These are phyloP conservation scores for Pulveroboletus sp. DNA, from an alignment of 768 basidiomycete species.

Conservation along the genomic window DNA sequence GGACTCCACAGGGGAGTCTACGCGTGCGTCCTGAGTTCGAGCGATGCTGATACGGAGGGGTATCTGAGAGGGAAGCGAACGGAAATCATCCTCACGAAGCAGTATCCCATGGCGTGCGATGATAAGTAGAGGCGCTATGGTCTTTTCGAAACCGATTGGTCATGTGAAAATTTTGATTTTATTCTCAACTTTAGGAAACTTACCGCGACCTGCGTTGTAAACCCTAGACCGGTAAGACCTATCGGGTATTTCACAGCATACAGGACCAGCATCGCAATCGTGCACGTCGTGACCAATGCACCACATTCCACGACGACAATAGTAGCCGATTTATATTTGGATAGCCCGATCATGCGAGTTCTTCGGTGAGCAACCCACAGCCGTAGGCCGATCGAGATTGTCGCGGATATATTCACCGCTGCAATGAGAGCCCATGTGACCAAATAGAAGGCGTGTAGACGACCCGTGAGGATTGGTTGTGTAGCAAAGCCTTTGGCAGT, in stretches of 20 bases:
- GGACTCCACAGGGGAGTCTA: neutral
- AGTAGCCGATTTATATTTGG: constrained; percentile 16
- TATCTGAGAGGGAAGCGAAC: neutral
- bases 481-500: constrained; percentile 10
- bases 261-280: constrained; percentile 13
- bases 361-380: constrained; percentile 12
- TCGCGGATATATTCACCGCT: constrained; percentile 14
- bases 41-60: constrained; percentile 13
- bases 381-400: constrained; percentile 12
- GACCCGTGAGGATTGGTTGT: neutral
- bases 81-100: neutral
- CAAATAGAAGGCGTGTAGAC: constrained; percentile 3
- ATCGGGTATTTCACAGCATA: neutral
- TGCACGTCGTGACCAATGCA: constrained; percentile 14
- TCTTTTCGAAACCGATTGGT: neutral
- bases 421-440: constrained; percentile 16
- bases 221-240: constrained; percentile 13
- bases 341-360: neutral
- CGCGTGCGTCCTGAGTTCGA: constrained; percentile 7
- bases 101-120: constrained; percentile 14
- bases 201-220: constrained; percentile 20
- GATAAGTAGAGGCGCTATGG: constrained; percentile 14
- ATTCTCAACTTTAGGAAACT: neutral
- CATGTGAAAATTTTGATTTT: neutral
- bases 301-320: constrained; percentile 22